Conservation (phyloP, 2,329 filamentous ascomycete genomes). For the Colletotrichum shisoi region DNA sequence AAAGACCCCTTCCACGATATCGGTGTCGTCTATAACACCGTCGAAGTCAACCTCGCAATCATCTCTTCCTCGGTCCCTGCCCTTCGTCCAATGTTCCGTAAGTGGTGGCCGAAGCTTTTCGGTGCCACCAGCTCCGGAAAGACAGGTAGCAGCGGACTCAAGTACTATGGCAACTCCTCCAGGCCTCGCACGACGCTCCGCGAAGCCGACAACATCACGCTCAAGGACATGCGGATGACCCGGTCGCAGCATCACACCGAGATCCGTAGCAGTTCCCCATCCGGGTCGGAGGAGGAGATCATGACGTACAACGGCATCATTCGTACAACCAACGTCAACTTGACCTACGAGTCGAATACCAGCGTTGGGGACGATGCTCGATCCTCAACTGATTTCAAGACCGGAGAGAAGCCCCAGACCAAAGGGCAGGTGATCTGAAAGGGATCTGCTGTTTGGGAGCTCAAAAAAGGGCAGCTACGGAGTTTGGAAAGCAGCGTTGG, state of each 20-base stretch:
- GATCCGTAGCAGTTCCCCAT: slow-evolving; percentile 48
- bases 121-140: slow-evolving; percentile 13
- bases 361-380: too few species aligned
- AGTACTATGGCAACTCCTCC: not conserved
- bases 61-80: slow-evolving; percentile 51
- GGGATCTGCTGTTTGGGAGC: too few species aligned
- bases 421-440: too few species aligned
- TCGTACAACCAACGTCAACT: slow-evolving; percentile 31
- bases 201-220: too few species aligned
- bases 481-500: too few species aligned
- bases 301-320: slow-evolving; percentile 54
- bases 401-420: too few species aligned
- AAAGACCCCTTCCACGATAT: slow-evolving; percentile 43
- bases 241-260: slow-evolving; percentile 41
- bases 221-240: too few species aligned
- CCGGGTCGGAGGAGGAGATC: slow-evolving; percentile 52
- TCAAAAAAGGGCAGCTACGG: too few species aligned
- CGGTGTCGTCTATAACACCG: slow-evolving; percentile 44
- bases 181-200: too few species aligned
- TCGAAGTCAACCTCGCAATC: slow-evolving; percentile 52
- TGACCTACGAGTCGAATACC: slow-evolving; percentile 11
- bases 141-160: slow-evolving; percentile 1
- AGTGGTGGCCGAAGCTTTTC: slow-evolving; percentile 43
- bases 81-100: slow-evolving; percentile 49
- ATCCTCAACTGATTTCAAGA: too few species aligned